A percentile compares a stretch with the other conserved stretches of the same genome.
Evolutionary conservation across 2,329 filamentous ascomycete genomes (phyloP).

Genomic region (Fusarium sp.): DNA sequence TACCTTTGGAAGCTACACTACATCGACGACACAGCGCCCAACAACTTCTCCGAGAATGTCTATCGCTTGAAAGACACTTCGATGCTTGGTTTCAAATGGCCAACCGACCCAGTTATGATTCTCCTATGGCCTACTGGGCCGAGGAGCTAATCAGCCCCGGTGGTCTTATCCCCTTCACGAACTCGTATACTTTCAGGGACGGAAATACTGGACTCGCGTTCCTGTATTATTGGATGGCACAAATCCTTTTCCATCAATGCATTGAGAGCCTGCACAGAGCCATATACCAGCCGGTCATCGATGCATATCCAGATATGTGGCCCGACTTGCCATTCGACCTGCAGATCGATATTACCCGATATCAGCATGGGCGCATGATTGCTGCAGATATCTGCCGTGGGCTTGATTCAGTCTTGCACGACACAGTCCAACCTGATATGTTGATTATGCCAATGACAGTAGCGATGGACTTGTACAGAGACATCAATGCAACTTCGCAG

Average conservation of each 20-base stretch:
- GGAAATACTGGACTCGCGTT: conserved; percentile 58
- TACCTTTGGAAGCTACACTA: conserved; percentile 52
- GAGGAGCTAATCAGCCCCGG: conserved; percentile 46
- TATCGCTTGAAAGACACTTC: conserved; percentile 60
- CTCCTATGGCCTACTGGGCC: conserved; percentile 55
- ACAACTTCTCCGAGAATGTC: conserved; percentile 60
- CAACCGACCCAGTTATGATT: conserved; percentile 42
- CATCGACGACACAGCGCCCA: conserved; percentile 58
- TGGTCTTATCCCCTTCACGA: conserved; percentile 56
- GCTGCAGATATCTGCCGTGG: conserved; percentile 63
- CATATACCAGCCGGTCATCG: conserved; percentile 57
- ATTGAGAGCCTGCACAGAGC: conserved; percentile 58
- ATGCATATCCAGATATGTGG: conserved; percentile 54
- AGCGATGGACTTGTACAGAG: conserved; percentile 56
- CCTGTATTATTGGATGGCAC: conserved; percentile 65
- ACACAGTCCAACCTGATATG: conserved; percentile 59
- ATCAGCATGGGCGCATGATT: conserved; percentile 57
- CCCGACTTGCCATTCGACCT: conserved; percentile 52
- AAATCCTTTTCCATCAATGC: conserved; percentile 61
- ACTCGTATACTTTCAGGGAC: conserved; percentile 59
- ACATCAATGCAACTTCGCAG: conserved; percentile 52
- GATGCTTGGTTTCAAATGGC: conserved; percentile 58
- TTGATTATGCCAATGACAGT: conserved; percentile 57
- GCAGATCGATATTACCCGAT: conserved; percentile 56
- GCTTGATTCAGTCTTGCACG: conserved; percentile 59